Evolutionary conservation across 768 basidiomycete genomes (phyloP).

Genomic region (Nidularia pulvinata): DNA sequence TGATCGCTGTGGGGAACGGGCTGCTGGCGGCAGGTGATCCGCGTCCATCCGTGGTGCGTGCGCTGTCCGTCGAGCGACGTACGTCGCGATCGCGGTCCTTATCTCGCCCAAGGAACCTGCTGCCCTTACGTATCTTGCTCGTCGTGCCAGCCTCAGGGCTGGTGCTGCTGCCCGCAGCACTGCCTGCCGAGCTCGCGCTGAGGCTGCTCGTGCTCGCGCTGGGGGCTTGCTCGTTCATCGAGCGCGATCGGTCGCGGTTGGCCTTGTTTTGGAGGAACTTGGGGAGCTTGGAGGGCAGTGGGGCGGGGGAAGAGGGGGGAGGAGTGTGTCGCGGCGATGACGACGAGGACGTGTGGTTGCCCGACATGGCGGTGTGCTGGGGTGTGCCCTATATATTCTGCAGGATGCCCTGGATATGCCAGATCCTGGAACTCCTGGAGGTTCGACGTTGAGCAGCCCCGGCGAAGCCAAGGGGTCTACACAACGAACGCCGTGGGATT

Average conservation of each 20-base stretch:
- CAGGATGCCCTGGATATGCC: no score
- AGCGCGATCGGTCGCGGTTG: conserved; percentile 58
- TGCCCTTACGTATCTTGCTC: conserved; percentile 24
- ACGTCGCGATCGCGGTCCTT: background rate
- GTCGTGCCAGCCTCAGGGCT: conserved; percentile 17
- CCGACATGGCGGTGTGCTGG: no score
- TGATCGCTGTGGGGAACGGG: conserved; percentile 13
- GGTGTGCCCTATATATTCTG: no score
- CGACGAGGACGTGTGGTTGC: no score
- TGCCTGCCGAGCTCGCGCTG: conserved; percentile 20
- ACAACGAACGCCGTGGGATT: no score
- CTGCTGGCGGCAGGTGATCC: background rate
- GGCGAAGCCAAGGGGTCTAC: no score
- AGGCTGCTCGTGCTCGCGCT: conserved; percentile 32
- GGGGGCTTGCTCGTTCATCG: conserved; percentile 37
- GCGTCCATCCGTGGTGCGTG: background rate
- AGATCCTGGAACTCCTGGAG: no score
- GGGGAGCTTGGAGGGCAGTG: conserved; percentile 53
- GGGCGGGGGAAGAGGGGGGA: conserved; percentile 32
- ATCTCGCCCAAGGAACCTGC: conserved; percentile 31
- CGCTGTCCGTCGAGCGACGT: background rate
- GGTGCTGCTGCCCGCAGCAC: conserved; percentile 5
- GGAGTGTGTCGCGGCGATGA: background rate
- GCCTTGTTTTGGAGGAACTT: conserved; percentile 68
- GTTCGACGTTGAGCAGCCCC: no score